Percentiles rank a stretch among this genome's conserved stretches.
Conservation (phyloP, 768 basidiomycete genomes). For the Zangia roseola region DNA sequence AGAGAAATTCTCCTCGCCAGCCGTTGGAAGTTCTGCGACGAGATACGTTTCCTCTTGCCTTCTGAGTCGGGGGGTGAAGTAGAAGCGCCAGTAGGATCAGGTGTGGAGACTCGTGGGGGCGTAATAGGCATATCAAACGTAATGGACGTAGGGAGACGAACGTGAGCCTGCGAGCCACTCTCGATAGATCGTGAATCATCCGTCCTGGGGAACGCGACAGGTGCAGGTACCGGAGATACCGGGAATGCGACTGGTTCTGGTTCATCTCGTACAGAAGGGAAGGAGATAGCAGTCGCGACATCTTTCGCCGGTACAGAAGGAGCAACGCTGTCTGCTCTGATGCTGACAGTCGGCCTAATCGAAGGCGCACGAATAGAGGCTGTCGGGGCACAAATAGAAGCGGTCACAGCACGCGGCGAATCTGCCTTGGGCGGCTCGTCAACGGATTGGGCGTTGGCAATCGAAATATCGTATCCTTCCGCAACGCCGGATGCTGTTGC, state of each 20-base stretch:
- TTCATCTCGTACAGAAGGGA: conserved; percentile 31
- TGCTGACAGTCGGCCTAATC: conserved; percentile 22
- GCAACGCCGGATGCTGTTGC: conserved; percentile 23
- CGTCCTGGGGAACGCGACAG: conserved; percentile 44
- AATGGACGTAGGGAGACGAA: conserved; percentile 36
- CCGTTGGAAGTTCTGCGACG: conserved; percentile 84
- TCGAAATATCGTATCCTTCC: conserved; percentile 28
- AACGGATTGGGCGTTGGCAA: conserved; percentile 16
- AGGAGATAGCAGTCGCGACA: conserved; percentile 28
- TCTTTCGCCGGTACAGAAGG: conserved; percentile 31
- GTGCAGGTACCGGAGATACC: conserved; percentile 29
- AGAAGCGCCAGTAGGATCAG: conserved; percentile 60
- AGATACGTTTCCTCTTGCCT: conserved; percentile 75
- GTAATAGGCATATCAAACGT: conserved; percentile 62
- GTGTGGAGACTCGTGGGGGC: conserved; percentile 70
- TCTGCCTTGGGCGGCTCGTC: conserved; percentile 24
- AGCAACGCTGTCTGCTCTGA: conserved; percentile 22
- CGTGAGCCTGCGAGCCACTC: conserved; percentile 26
- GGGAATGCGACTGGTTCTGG: conserved; percentile 9
- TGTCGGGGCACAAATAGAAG: conserved; percentile 16
- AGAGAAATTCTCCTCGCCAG: conserved; percentile 73
- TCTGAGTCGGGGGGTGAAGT: conserved; percentile 66
- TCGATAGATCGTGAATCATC: conserved; percentile 33
- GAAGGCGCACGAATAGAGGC: conserved; percentile 21
- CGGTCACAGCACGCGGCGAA: conserved; percentile 14